Evolutionary conservation across 2,329 filamentous ascomycete species (phyloP).

Genomic region (Daldinia eschscholtzii): DNA sequence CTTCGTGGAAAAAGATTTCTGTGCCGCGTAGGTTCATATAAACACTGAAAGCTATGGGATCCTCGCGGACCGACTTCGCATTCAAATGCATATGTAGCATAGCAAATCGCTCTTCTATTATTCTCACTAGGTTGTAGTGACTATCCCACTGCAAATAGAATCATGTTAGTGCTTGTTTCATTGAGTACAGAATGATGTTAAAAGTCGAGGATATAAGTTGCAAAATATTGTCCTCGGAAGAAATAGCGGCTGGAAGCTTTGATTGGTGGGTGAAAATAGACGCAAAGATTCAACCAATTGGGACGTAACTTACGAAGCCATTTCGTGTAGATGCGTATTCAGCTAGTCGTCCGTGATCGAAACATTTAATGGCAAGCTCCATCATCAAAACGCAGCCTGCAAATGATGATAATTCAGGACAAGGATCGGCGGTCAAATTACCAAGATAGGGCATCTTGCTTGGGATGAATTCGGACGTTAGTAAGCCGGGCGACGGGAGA

Average conservation of each 20-base stretch:
- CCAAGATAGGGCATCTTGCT: conserved; percentile 10
- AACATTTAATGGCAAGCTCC: conserved; percentile 14
- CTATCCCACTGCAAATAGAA: conserved; percentile 10
- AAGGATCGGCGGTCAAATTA: conserved; percentile 10
- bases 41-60: conserved; percentile 16
- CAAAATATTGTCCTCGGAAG: neutral
- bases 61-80: conserved; percentile 14
- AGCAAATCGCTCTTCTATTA: conserved; percentile 9
- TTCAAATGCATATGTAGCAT: conserved; percentile 19
- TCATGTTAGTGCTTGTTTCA: neutral
- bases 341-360: conserved; percentile 10
- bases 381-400: conserved; percentile 17
- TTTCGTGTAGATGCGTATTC: conserved; percentile 3
- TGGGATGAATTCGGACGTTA: conserved; percentile 11
- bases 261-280: neutral
- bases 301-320: conserved; percentile 5
- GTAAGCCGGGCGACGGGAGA: conserved; percentile 19
- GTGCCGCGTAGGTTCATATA: conserved; percentile 18
- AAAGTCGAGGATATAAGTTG: neutral
- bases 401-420: conserved; percentile 12
- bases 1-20: conserved; percentile 14
- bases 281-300: neutral
- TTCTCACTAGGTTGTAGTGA: conserved; percentile 9
- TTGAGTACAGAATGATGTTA: neutral
- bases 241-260: neutral